Evolutionary conservation across 768 basidiomycete species (phyloP).

Genomic region (Cystobasidium onofrii): DNA sequence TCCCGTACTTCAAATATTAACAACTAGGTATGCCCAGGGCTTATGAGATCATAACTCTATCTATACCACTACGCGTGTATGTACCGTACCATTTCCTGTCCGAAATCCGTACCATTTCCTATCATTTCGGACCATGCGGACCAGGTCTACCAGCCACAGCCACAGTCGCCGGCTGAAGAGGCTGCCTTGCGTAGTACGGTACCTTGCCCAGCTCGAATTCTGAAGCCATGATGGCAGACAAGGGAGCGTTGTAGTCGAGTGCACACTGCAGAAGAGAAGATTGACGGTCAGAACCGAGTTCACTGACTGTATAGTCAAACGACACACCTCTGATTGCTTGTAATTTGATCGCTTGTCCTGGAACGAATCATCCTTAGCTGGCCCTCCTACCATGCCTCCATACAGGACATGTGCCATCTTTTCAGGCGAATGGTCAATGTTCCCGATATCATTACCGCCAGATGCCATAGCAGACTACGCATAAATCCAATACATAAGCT

Average conservation of each 20-base stretch:
- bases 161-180: background rate
- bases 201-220: conserved; percentile 17
- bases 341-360: conserved; percentile 82
- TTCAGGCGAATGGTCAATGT: conserved; percentile 64
- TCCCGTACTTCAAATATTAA: too few species aligned
- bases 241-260: conserved; percentile 25
- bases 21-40: too few species aligned
- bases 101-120: too few species aligned
- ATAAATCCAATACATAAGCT: background rate
- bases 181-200: conserved; percentile 1
- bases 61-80: too few species aligned
- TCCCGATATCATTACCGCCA: conserved; percentile 62
- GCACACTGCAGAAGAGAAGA: conserved; percentile 12
- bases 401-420: conserved; percentile 70
- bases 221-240: background rate
- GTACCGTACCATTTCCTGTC: too few species aligned
- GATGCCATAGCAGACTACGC: conserved; percentile 65
- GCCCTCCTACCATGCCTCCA: conserved; percentile 82
- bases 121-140: background rate
- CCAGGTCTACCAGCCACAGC: background rate
- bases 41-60: too few species aligned
- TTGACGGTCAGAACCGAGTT: background rate
- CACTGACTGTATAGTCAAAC: conserved; percentile 17
- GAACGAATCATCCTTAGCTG: conserved; percentile 63
- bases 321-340: conserved; percentile 70